Percentiles rank a stretch among this genome's conserved stretches.
These are phyloP conservation scores for Eucalyptus polybractea DNA, from an alignment of 345 rosid species.

Conservation along the genomic window DNA sequence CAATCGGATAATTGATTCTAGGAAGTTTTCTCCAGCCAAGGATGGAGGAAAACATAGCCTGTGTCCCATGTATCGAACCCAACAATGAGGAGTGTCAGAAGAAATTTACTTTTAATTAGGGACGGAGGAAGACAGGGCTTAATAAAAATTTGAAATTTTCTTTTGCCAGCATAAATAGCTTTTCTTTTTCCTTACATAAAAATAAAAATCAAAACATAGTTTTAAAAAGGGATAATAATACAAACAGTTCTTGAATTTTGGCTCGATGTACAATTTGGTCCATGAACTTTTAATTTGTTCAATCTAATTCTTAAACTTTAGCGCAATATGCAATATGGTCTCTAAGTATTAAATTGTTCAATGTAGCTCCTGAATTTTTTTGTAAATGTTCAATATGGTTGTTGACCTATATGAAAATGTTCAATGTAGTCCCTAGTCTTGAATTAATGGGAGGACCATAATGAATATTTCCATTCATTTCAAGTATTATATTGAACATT, in stretches of 20 bases:
- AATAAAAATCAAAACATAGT: background rate
- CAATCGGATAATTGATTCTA: background rate
- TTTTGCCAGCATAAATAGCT: background rate
- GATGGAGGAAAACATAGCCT: background rate
- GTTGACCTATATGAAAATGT: no score
- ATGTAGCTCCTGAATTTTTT: no score
- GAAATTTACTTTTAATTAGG: background rate
- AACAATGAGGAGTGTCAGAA: background rate
- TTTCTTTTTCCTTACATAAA: background rate
- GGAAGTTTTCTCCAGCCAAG: background rate
- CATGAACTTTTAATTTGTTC: no score
- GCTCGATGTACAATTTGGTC: rapidly evolving
- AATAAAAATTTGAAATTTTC: background rate
- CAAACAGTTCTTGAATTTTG: rapidly evolving
- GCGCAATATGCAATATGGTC: no score
- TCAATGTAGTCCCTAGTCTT: rapidly evolving
- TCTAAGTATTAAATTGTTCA: no score
- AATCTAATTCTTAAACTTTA: rapidly evolving
- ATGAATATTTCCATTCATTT: no score
- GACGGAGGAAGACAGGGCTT: background rate
- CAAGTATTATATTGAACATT: no score
- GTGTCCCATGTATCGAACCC: background rate
- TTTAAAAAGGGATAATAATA: background rate
- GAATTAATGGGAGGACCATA: no score
- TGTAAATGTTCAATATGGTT: no score